Base-by-base conservation (phyloP, 306 rosid species). In the Cucumis hystrix region DNA sequence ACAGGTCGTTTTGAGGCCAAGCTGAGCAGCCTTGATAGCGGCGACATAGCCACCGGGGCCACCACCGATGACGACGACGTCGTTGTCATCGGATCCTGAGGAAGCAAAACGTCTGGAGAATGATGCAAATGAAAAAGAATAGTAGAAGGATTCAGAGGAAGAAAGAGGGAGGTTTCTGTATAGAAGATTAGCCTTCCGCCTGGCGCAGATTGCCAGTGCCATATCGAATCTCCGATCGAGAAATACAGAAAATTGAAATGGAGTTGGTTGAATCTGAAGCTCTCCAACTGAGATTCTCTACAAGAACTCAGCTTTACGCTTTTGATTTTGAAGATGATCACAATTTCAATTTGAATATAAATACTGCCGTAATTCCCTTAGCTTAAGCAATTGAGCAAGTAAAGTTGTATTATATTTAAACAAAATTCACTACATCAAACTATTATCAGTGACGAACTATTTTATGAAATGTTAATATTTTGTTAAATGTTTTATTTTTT, bases 31-130 rank as follows among this genome's bases (percentile, higher is more conserved):
- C 87, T 95, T 95, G 76, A 95, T 95, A 75, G 98, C 98, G 51
- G 97, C 98, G 25, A 92, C 97, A 79, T 95, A 95, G 51, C 98
- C 98, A 1, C 98, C 98, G 20, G 98, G 97, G 1, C 98, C 98
- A 5, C 98, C 98, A 9, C 97, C 97, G 80, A 95, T 63, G 76
- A 95, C 84, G 73, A 95, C 97, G 81, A 95, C 98, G 76, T 95
- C 98, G 83, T 86, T 95, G 5, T 92, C 88, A 0, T 95, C 97
- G 79, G 97, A 95, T 88, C 93, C 95, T 7, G 93, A 73, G 6
- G 89, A 87, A 2, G 97, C 88, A 82, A 92, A 92, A 15, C 89
- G 89, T 61, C 97, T 80, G 40, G 87, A 81, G 74, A 65, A 74
- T 80, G 41, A 15, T 28, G 68, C 10, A 1, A 62, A 30, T 14